phyloP scores from a whole-genome alignment of 169 alveolate species.

The Blepharisma undulans region DNA sequence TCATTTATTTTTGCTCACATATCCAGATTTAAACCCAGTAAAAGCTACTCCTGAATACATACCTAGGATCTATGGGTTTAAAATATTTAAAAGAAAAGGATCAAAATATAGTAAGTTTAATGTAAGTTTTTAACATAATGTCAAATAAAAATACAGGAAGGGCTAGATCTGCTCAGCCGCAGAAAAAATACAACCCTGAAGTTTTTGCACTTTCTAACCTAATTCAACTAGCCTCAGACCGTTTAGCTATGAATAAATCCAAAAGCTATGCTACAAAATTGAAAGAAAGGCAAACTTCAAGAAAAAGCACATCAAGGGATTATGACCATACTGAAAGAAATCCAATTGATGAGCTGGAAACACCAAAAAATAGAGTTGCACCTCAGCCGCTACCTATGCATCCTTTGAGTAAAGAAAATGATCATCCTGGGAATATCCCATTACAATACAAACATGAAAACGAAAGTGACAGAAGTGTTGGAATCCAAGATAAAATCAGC shows the following conservation, averaged over 20 bases:
- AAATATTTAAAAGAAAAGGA: constrained; percentile 63
- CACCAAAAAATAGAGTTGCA: not conserved
- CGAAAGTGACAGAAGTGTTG: not conserved
- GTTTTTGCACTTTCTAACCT: not conserved
- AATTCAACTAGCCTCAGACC: not conserved
- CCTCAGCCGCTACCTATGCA: not conserved
- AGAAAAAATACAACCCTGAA: not conserved
- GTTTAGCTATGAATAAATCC: not conserved
- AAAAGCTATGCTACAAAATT: not conserved
- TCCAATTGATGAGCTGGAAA: not conserved
- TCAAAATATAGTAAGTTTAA: not conserved
- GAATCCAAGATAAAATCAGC: not conserved
- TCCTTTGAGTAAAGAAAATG: not conserved
- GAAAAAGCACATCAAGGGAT: not conserved
- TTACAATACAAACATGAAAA: not conserved
- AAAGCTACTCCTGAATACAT: constrained; percentile 27
- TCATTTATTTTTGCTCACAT: constrained; percentile 43
- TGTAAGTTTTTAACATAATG: not conserved
- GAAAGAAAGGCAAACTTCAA: not conserved
- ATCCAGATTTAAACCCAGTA: constrained; percentile 4
- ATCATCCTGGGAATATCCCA: not conserved
- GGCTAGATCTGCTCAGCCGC: not conserved
- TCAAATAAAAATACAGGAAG: not conserved
- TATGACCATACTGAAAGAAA: not conserved
- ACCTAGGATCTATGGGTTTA: constrained; percentile 75